phyloP scores from a whole-genome alignment of 192 early-diverging fungal genomes.

The Backusella mclennaniae region DNA sequence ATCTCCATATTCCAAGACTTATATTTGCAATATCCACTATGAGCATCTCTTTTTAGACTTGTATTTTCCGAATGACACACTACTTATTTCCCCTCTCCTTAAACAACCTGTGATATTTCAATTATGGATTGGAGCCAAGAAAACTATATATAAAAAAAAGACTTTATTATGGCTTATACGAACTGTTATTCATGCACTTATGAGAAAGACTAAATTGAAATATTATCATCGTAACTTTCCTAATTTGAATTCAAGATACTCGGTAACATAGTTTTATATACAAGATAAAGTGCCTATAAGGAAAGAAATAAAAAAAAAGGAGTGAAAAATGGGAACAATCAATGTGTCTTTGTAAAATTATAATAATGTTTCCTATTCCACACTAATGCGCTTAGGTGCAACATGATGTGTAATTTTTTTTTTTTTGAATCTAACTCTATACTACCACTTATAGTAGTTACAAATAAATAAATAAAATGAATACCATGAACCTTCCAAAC shows the following conservation, averaged over 20 bases:
- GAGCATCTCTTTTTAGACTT: neutral
- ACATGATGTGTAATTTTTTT: neutral
- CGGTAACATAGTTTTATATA: neutral
- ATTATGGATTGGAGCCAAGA: no score
- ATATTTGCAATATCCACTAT: neutral
- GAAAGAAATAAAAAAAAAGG: neutral
- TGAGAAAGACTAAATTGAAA: neutral
- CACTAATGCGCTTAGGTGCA: neutral
- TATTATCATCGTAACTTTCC: neutral
- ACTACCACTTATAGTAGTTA: neutral
- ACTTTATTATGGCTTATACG: neutral
- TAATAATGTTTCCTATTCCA: neutral
- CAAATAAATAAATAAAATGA: no score
- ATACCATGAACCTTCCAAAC: no score
- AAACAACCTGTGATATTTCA: no score
- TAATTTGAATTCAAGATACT: neutral
- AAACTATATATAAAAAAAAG: no score
- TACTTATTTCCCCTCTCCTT: no score
- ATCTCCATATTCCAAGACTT: neutral
- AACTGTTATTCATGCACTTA: neutral
- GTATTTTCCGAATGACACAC: neutral
- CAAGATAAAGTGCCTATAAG: neutral
- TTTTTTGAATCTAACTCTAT: neutral
- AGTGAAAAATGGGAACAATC: neutral
- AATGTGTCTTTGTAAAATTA: neutral